Conservation (phyloP, 139 green algal species). For the Coelastrella sp. region DNA sequence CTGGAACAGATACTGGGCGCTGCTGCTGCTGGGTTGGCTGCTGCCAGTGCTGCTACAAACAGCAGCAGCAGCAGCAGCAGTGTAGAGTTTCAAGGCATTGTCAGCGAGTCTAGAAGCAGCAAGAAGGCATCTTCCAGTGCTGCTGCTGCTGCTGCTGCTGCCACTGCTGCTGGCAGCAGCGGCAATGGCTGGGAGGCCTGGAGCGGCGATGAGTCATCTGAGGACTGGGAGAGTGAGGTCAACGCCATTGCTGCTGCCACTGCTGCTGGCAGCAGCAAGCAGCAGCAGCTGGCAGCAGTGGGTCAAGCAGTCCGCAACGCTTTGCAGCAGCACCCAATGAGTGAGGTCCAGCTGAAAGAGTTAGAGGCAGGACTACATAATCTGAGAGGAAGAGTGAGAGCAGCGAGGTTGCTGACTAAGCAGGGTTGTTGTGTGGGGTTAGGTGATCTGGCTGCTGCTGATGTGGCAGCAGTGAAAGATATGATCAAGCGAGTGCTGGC, state of each 20-base stretch:
- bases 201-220: constrained; percentile 7
- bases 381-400: neutral
- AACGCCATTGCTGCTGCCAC: neutral
- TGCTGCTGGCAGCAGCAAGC: neutral
- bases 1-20: constrained; percentile 28
- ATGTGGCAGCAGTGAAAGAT: constrained; percentile 11
- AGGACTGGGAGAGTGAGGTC: neutral
- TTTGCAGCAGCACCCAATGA: neutral
- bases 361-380: neutral
- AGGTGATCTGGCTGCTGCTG: constrained; percentile 8
- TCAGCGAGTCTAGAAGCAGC: neutral
- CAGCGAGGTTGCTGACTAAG: constrained; percentile 40
- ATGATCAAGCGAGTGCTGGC: constrained; percentile 14
- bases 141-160: neutral
- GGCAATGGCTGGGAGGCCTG: constrained; percentile 17
- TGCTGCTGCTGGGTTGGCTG: constrained; percentile 15
- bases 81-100: neutral
- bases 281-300: neutral
- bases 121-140: neutral
- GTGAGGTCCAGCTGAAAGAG: neutral
- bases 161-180: neutral
- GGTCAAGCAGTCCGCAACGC: neutral
- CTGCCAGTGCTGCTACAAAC: constrained; percentile 24
- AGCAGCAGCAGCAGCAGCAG: constrained; percentile 23
- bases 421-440: constrained; percentile 9